Conservation (phyloP, 2,329 filamentous ascomycete species). For the Exophiala bonariae region DNA sequence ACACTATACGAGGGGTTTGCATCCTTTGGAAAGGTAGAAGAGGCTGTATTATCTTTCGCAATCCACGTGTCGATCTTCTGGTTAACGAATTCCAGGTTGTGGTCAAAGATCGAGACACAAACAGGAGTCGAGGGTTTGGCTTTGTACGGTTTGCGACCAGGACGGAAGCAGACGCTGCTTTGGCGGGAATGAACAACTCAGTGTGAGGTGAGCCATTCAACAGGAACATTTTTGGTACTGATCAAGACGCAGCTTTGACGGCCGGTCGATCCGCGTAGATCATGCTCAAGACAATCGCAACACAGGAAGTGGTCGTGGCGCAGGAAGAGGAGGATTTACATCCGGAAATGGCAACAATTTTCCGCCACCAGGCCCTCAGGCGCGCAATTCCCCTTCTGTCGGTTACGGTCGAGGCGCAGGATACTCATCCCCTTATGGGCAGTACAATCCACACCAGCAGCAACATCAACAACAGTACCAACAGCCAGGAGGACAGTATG, state of each 20-base stretch:
- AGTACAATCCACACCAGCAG: conserved; percentile 11
- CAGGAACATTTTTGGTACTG: conserved; percentile 15
- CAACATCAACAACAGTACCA: conserved; percentile 7
- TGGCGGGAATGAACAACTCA: conserved; percentile 46
- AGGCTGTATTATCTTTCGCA: conserved; percentile 67
- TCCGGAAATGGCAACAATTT: conserved; percentile 38
- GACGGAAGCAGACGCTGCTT: conserved; percentile 43
- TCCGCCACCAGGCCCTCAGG: conserved; percentile 22
- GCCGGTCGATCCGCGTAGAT: conserved; percentile 90
- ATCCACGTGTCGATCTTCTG: conserved; percentile 19
- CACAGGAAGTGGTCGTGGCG: conserved; percentile 53
- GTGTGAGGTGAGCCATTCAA: conserved; percentile 62
- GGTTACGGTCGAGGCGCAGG: conserved; percentile 31
- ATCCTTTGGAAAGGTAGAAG: conserved; percentile 85
- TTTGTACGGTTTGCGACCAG: conserved; percentile 79
- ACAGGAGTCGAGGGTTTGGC: conserved; percentile 93
- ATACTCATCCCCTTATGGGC: conserved; percentile 19
- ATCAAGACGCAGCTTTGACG: conserved; percentile 71
- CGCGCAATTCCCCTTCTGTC: conserved; percentile 26
- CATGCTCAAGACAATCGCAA: conserved; percentile 81
- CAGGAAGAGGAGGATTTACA: conserved; percentile 48
- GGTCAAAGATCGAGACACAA: conserved; percentile 95
- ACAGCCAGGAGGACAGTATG: conserved; percentile 27
- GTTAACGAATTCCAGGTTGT: conserved; percentile 67
- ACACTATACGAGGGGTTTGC: conserved; percentile 89